Conservation (phyloP, 208 protist genomes). For the Jaenimonas drosophilae region DNA sequence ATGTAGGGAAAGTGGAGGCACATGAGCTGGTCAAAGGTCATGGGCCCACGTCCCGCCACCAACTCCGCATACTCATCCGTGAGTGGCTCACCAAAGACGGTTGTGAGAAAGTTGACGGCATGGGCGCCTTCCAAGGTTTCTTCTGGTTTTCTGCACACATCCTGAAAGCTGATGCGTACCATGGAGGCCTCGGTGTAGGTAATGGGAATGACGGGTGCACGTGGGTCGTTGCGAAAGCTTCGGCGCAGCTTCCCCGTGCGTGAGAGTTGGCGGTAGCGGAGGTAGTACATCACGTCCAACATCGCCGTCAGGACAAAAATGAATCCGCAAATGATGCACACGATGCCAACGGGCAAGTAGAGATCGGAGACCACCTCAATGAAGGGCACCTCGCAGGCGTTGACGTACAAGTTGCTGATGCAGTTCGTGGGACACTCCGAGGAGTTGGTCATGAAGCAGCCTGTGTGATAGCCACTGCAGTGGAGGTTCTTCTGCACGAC, state of each 20-base stretch:
- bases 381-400: slow-evolving; percentile 20
- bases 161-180: slow-evolving; percentile 16
- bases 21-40: slow-evolving; percentile 51
- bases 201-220: slow-evolving; percentile 22
- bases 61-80: slow-evolving; percentile 7
- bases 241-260: slow-evolving; percentile 20
- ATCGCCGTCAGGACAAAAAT: slow-evolving; percentile 15
- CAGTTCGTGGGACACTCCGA: slow-evolving; percentile 28
- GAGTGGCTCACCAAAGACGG: slow-evolving; percentile 26
- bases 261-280: slow-evolving; percentile 21
- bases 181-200: slow-evolving; percentile 18
- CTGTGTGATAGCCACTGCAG: slow-evolving; percentile 48
- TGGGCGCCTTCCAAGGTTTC: slow-evolving; percentile 9
- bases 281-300: slow-evolving; percentile 24
- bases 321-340: slow-evolving; percentile 13
- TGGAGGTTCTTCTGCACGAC: slow-evolving; percentile 20
- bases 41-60: slow-evolving; percentile 5
- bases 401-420: slow-evolving; percentile 22
- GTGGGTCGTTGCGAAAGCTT: slow-evolving; percentile 18
- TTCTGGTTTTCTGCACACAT: slow-evolving; percentile 4
- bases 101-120: slow-evolving; percentile 23
- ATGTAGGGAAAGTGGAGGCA: slow-evolving; percentile 34
- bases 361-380: slow-evolving; percentile 10
- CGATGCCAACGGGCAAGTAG: slow-evolving; percentile 17
- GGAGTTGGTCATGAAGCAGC: slow-evolving; percentile 31